Conservation (phyloP, 2,329 filamentous ascomycete species). For the Thielaviopsis populi region DNA sequence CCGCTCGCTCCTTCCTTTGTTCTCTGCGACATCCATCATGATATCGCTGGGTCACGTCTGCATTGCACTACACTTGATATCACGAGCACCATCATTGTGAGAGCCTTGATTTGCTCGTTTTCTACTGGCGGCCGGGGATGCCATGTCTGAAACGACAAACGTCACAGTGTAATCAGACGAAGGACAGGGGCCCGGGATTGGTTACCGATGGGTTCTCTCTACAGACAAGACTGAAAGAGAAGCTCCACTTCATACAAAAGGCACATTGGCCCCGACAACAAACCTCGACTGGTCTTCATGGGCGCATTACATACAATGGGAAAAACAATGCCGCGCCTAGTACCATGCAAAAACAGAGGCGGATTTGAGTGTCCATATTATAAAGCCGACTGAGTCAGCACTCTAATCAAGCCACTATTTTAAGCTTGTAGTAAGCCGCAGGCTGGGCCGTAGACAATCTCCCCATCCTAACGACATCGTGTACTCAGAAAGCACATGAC, state of each 20-base stretch:
- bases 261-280: too few species aligned
- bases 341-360: neutral
- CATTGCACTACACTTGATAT: too few species aligned
- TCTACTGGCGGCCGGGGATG: neutral
- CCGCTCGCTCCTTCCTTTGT: neutral
- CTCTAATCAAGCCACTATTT: neutral
- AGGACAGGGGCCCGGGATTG: neutral
- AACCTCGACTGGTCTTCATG: too few species aligned
- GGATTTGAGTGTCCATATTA: neutral
- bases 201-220: too few species aligned
- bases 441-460: neutral
- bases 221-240: neutral
- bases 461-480: neutral
- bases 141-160: neutral
- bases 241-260: neutral
- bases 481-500: neutral
- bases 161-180: constrained; percentile 4
- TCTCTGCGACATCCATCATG: neutral
- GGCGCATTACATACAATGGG: neutral
- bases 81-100: too few species aligned
- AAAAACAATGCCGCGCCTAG: neutral
- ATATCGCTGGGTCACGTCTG: neutral
- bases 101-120: neutral
- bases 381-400: neutral
- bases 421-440: neutral